Conservation (phyloP, 2,329 filamentous ascomycete species). For the Xylariaceae sp. region DNA sequence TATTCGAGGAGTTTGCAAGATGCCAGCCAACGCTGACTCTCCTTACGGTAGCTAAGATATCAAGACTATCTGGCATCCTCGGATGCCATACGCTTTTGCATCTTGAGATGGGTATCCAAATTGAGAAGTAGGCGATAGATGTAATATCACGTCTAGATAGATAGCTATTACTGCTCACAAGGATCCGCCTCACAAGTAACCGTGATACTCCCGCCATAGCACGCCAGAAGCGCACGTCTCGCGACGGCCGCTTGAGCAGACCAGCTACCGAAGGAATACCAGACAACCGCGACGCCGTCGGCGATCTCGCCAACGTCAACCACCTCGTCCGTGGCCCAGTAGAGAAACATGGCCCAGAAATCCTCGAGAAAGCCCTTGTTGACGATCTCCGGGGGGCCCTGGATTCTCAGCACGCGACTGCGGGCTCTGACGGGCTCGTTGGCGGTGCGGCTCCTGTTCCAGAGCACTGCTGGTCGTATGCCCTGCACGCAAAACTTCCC, state of each 20-base stretch:
- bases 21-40: no score
- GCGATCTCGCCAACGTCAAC: background rate
- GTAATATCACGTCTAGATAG: background rate
- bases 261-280: constrained; percentile 1
- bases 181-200: background rate
- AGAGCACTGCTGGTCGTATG: background rate
- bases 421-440: background rate
- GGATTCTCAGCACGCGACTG: background rate
- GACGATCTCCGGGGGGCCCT: background rate
- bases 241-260: background rate
- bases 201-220: background rate
- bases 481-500: background rate
- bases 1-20: no score
- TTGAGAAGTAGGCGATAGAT: background rate
- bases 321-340: background rate
- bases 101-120: background rate
- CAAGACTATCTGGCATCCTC: no score
- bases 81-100: background rate
- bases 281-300: background rate
- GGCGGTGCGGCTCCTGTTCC: background rate
- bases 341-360: background rate
- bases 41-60: no score
- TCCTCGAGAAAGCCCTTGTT: background rate
- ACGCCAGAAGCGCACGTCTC: background rate
- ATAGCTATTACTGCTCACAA: background rate